These are phyloP conservation scores for Pleurotus djamor DNA, from an alignment of 768 basidiomycete genomes.

Conservation along the genomic window DNA sequence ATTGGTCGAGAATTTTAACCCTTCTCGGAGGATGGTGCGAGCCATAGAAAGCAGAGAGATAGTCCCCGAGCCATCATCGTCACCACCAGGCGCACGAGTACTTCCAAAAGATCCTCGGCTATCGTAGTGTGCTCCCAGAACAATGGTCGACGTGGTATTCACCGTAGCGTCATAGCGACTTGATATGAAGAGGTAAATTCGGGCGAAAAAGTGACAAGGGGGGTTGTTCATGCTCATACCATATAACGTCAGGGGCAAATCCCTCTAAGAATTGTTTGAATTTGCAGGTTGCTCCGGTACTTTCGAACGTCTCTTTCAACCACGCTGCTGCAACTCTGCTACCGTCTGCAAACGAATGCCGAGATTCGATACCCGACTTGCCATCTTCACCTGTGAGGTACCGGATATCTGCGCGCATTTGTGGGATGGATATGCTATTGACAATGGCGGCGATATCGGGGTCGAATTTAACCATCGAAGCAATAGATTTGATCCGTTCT, in stretches of 20 bases:
- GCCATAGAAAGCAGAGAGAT: slow-evolving; percentile 81
- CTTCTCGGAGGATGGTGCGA: slow-evolving; percentile 62
- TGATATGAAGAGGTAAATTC: neutral
- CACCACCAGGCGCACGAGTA: slow-evolving; percentile 55
- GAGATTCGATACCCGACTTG: slow-evolving; percentile 66
- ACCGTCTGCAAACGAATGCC: slow-evolving; percentile 81
- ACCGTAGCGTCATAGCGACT: slow-evolving; percentile 59
- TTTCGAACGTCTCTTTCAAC: slow-evolving; percentile 74
- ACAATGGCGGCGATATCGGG: slow-evolving; percentile 68
- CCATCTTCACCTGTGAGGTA: slow-evolving; percentile 85
- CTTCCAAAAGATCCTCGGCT: slow-evolving; percentile 87
- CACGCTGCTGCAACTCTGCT: slow-evolving; percentile 66
- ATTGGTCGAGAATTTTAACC: slow-evolving; percentile 69
- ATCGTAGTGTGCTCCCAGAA: slow-evolving; percentile 89
- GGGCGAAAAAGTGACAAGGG: neutral
- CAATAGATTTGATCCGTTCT: slow-evolving; percentile 53
- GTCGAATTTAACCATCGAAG: slow-evolving; percentile 62
- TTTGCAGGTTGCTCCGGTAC: slow-evolving; percentile 71
- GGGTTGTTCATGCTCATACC: slow-evolving; percentile 38
- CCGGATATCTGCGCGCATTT: slow-evolving; percentile 69
- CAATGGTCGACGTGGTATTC: slow-evolving; percentile 60
- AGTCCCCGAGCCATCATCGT: slow-evolving; percentile 57
- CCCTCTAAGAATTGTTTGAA: slow-evolving; percentile 64
- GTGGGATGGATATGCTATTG: slow-evolving; percentile 60
- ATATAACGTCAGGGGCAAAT: slow-evolving; percentile 87